These are phyloP conservation scores for Meredithiella fracta DNA, from an alignment of 2,329 filamentous ascomycete species.

Conservation along the genomic window DNA sequence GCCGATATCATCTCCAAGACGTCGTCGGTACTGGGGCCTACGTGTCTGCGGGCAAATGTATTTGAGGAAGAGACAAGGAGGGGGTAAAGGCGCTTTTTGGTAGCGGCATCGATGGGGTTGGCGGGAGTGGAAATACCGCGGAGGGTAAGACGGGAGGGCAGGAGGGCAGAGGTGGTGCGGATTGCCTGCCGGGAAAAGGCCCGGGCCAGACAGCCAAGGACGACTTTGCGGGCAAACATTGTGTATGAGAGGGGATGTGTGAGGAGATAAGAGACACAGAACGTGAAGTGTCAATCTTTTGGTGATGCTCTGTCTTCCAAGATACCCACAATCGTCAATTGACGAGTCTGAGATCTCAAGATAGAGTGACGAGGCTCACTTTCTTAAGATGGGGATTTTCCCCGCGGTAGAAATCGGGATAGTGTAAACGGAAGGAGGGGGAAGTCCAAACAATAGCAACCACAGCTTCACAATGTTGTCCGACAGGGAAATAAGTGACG, in stretches of 20 bases:
- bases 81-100: constrained; percentile 9
- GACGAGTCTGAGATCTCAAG: not conserved
- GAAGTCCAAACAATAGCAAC: not conserved
- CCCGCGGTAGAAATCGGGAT: not conserved
- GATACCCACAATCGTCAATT: not conserved
- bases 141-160: not conserved
- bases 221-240: constrained; percentile 12
- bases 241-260: not conserved
- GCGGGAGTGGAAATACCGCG: not conserved
- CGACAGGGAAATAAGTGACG: not conserved
- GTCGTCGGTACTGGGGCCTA: constrained; percentile 59
- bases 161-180: not conserved
- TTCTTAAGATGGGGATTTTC: not conserved
- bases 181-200: not conserved
- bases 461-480: not conserved
- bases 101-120: not conserved
- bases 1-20: constrained; percentile 63
- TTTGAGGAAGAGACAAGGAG: constrained; percentile 12
- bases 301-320: too few relatives aligned
- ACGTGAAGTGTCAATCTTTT: not conserved
- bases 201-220: constrained; percentile 11
- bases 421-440: not conserved
- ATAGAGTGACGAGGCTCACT: not conserved
- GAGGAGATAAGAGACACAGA: not conserved
- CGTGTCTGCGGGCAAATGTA: constrained; percentile 62